Base-by-base conservation (phyloP, 2,329 filamentous ascomycete genomes). In the Waltergamsia citrina region DNA sequence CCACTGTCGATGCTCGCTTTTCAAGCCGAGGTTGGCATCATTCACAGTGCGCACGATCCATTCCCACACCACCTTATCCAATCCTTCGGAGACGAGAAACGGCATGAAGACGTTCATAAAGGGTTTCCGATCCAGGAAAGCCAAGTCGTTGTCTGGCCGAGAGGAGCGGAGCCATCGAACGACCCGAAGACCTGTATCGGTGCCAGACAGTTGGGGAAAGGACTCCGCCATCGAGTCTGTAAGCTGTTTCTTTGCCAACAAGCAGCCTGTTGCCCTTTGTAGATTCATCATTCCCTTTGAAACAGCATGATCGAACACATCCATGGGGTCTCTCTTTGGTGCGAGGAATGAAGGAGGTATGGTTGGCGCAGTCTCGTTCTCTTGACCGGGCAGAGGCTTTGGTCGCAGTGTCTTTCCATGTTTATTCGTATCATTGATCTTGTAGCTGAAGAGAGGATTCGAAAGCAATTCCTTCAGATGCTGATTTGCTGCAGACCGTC, bases 391-490 rank as follows among this genome's bases (percentile, higher is more conserved):
- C 14, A 77, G 54, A 1, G 72, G 72, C 38, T 75, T 76, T 32
- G 65, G 61, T 10, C 77, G 64, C 35, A 78, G 71, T 22, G 69
- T 62, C 37, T 63, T 65, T 12, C 77, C 49, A 50, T 77, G 73
- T 12, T 57, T 60, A 39, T 46, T 55, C 5, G 56, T n/a, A n/a
- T n/a, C n/a, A n/a, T n/a, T n/a, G n/a, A n/a, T 48, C 19, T 50
- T 45, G 35, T 56, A 54, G 41, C 52, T 54, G 52, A 78, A 75
- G 14, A 77, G 54, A 1, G 72, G 72, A 38, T 75, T 76, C 32
- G 65, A 61, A 11, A 78, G 64, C 35, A 78, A 71, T 22, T 69
- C 62, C 37, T 63, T 65, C n/a, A 77, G 49, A 50, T 77, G 73
- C 12, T 57, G 60, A 39, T 46, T 55, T 5, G 56, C 49, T 19